Conservation (phyloP, 371 early-diverging fungal genomes). For the Syncephalastrum contaminatum region DNA sequence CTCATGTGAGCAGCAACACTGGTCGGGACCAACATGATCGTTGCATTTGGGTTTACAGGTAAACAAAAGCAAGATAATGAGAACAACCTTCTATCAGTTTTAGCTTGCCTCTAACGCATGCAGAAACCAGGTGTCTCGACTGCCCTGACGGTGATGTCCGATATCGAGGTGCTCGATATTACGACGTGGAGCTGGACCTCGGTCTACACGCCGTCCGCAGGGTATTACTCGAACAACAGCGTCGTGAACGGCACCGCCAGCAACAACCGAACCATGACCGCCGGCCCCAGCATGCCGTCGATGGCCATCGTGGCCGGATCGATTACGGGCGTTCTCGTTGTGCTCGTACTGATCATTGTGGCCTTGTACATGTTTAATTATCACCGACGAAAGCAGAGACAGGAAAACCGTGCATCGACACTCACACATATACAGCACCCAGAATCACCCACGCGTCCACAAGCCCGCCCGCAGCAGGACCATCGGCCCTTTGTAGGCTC, state of each 20-base stretch:
- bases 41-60: constrained; percentile 50
- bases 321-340: constrained; percentile 36
- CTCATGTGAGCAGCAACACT: constrained; percentile 26
- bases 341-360: constrained; percentile 30
- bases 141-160: constrained; percentile 38
- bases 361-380: constrained; percentile 32
- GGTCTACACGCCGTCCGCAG: constrained; percentile 26
- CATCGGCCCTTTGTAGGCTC: not conserved
- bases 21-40: constrained; percentile 45
- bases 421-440: not conserved
- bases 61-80: not conserved
- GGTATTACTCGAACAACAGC: constrained; percentile 1
- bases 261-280: not conserved
- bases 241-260: constrained; percentile 8
- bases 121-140: constrained; percentile 28
- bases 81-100: not conserved
- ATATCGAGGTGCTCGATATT: constrained; percentile 41
- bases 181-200: constrained; percentile 50
- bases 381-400: constrained; percentile 11
- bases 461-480: not conserved
- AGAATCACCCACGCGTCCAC: not conserved
- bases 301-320: constrained; percentile 43
- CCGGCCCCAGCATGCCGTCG: constrained; percentile 22
- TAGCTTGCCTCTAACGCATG: not conserved
- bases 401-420: not conserved